phyloP scores from a whole-genome alignment of 805 yeast genomes.

The Wickerhamiella domercqiae region DNA sequence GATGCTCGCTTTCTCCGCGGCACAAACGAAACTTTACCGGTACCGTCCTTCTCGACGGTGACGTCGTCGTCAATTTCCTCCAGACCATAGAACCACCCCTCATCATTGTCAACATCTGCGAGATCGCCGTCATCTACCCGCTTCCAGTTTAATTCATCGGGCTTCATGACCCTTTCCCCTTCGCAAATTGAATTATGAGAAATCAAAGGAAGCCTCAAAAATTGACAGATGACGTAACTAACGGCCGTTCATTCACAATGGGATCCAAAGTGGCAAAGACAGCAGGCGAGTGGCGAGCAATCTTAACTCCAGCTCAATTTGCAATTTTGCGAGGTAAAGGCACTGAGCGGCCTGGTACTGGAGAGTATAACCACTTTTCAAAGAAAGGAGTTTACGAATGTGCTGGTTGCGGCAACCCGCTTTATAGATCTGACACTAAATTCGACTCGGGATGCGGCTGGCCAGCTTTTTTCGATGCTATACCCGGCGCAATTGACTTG shows the following conservation, averaged over 20 bases:
- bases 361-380: slow-evolving; percentile 39
- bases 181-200: too few species aligned
- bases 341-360: slow-evolving; percentile 54
- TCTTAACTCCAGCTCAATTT: slow-evolving; percentile 61
- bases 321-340: slow-evolving; percentile 59
- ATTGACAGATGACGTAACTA: too few species aligned
- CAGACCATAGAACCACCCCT: slow-evolving; percentile 79
- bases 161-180: not conserved
- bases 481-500: slow-evolving; percentile 60
- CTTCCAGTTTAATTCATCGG: slow-evolving; percentile 43
- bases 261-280: slow-evolving; percentile 19
- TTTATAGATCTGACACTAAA: slow-evolving; percentile 66
- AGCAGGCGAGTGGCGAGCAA: slow-evolving; percentile 66
- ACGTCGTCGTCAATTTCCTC: slow-evolving; percentile 86
- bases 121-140: slow-evolving; percentile 32
- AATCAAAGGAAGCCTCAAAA: too few species aligned
- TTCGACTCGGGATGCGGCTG: slow-evolving; percentile 92
- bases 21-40: slow-evolving; percentile 42
- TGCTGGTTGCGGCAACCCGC: slow-evolving; percentile 70
- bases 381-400: slow-evolving; percentile 58
- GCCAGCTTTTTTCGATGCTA: slow-evolving; percentile 91
- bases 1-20: slow-evolving; percentile 29
- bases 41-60: slow-evolving; percentile 53
- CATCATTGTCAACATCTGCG: slow-evolving; percentile 63
- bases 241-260: not conserved